A percentile compares a stretch with the other conserved stretches of the same genome.
phyloP scores from a whole-genome alignment of 305 asterid species.

The Ajuga reptans region DNA sequence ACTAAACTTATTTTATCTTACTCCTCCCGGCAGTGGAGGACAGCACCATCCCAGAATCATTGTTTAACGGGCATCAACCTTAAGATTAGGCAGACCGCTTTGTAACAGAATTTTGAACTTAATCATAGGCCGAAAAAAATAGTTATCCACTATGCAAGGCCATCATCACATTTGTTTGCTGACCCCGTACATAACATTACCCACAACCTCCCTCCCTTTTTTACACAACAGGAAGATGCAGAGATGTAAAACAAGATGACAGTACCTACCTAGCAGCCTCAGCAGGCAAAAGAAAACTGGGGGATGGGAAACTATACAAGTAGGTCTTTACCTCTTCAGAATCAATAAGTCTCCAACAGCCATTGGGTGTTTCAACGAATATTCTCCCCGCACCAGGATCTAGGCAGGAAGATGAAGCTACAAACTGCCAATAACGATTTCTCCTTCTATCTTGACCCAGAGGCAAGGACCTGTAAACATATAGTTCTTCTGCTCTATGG shows the following conservation, averaged over 20 bases:
- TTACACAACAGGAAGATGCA: not conserved
- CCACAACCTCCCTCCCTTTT: not conserved
- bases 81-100: not conserved
- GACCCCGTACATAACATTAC: not conserved
- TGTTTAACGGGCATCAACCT: not conserved
- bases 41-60: not conserved
- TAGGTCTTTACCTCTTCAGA: constrained; percentile 58
- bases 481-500: constrained; percentile 85
- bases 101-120: not conserved
- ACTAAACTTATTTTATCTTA: not conserved
- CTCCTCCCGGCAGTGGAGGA: not conserved
- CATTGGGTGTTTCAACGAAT: constrained; percentile 71
- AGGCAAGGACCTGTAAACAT: constrained; percentile 87
- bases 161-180: not conserved
- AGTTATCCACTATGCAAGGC: not conserved
- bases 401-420: constrained; percentile 67
- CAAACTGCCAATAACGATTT: constrained; percentile 90
- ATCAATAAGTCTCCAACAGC: constrained; percentile 79
- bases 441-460: constrained; percentile 95
- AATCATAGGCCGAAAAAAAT: not conserved
- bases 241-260: not conserved
- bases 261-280: not conserved
- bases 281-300: not conserved
- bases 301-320: not conserved
- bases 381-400: constrained; percentile 99